Evolutionary conservation across 2,329 filamentous ascomycete genomes (phyloP).

Genomic region (Coleophoma crateriformis): DNA sequence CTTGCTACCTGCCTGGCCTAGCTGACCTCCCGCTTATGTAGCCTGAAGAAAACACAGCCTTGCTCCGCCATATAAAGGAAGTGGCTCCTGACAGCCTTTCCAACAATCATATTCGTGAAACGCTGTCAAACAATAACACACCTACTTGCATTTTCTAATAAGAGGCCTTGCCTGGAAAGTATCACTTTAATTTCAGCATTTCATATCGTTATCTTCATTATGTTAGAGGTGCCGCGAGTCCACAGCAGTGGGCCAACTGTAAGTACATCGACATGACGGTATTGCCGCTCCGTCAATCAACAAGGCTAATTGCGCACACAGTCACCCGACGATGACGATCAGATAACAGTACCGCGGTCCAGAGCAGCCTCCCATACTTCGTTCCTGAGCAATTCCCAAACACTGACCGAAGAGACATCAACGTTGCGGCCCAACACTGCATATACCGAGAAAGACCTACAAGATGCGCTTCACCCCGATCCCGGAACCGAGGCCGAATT

Average conservation of each 20-base stretch:
- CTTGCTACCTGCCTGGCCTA: no score
- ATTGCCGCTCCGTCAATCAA: no score
- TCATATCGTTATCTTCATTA: background rate
- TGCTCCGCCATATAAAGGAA: no score
- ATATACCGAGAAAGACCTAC: slow-evolving; percentile 4
- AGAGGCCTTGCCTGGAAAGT: no score
- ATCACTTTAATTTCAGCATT: no score
- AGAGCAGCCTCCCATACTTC: background rate
- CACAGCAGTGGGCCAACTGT: background rate
- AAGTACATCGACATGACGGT: background rate
- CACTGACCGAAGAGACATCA: background rate
- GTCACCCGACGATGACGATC: background rate
- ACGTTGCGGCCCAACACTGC: background rate
- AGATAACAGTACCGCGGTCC: background rate
- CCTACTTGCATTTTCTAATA: no score
- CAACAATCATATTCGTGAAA: no score
- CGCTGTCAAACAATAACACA: no score
- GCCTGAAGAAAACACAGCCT: no score
- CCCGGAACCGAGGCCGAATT: slow-evolving; percentile 46
- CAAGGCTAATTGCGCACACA: no score
- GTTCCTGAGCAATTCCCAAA: background rate
- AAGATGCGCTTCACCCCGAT: slow-evolving; percentile 43
- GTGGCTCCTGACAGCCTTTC: no score
- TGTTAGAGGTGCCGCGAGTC: background rate
- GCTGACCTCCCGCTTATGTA: no score